Evolutionary conservation across 768 basidiomycete species (phyloP), one percentile per base, ranked within the genome.

Genomic region (Lactifluus echinatus): DNA sequence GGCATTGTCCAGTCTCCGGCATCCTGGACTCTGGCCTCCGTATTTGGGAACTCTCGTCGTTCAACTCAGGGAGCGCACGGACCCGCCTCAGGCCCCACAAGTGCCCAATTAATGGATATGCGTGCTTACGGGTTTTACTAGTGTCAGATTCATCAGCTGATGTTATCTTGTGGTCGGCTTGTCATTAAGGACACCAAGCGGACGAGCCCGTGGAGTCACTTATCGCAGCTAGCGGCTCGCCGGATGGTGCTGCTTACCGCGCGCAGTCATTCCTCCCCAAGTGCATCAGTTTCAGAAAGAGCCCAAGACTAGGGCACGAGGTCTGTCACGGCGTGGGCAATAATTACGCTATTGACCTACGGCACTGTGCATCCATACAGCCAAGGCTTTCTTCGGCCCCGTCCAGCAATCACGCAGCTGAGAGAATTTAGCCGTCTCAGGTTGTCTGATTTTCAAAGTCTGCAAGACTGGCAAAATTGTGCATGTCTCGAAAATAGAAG

Each of bases 101-200:
- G 57, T 40, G 53, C 43, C 48, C 53, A 55, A 44, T 10, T 55
- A 19, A 29, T 49, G 23, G 2, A 42, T 44, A 23, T 34, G 39
- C 37, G 24, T 34, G 19, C 52, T 59, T 24, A 49, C 57, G 31
- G 24, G n/a, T 19, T 23, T 53, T 24, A 23, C 33, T 8, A 34
- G 26, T 39, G 52, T 53, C 28, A 53, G 40, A 28, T n/a, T 53
- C 19, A 29, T 59, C 58, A 55, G 51, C 57, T 58, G 57, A 40
- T 28, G 7, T 36, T 53, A 15, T 53, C 40, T 44, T n/a, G 21
- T 42, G 23, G 34, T 24, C 46, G n/a, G 37, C 15, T 26, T 31
- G 37, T 19, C 45, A 21, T n/a, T 39, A 36, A n/a, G 21, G 24
- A 29, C 17, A 10, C 4, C 10, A 31, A 31, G 10, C 31, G 10